Evolutionary conservation across 108 stramenopile species (phyloP).

Genomic region (Cyclotella atomus): DNA sequence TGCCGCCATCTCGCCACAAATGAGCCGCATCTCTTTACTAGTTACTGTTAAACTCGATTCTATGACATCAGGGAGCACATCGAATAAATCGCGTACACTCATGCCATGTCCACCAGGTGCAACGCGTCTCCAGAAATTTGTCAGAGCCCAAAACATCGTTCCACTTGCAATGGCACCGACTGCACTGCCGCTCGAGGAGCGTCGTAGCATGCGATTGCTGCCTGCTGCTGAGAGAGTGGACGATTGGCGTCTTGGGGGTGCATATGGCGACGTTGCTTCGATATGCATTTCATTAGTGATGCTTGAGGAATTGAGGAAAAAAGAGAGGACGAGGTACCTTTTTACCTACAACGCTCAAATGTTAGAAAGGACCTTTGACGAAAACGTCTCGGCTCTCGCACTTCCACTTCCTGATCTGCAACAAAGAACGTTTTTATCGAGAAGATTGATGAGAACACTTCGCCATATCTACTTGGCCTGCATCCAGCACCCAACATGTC

Average conservation of each 20-base stretch:
- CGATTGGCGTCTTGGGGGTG: slow-evolving; percentile 40
- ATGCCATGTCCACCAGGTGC: neutral
- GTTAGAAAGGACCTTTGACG: too few relatives aligned
- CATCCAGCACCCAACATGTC: too few relatives aligned
- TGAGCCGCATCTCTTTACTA: neutral
- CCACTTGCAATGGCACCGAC: neutral
- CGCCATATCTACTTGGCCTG: too few relatives aligned
- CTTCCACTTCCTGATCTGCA: too few relatives aligned
- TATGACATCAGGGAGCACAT: neutral
- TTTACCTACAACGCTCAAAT: too few relatives aligned
- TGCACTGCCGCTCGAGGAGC: slow-evolving; percentile 16
- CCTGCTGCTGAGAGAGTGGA: slow-evolving; percentile 7
- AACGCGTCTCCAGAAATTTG: slow-evolving; percentile 6
- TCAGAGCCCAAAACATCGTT: neutral
- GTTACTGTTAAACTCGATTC: slow-evolving; percentile 5
- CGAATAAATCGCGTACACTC: neutral
- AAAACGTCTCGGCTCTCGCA: too few relatives aligned
- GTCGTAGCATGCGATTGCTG: slow-evolving; percentile 5
- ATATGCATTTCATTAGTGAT: too few relatives aligned
- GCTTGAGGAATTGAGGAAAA: too few relatives aligned
- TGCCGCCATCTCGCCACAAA: neutral
- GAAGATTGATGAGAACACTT: too few relatives aligned
- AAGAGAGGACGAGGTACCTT: too few relatives aligned
- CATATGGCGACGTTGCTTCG: slow-evolving; percentile 43
- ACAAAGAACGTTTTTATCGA: too few relatives aligned